Evolutionary conservation across 257 asterid species (phyloP).

Genomic region (Coffea eugenioides): DNA sequence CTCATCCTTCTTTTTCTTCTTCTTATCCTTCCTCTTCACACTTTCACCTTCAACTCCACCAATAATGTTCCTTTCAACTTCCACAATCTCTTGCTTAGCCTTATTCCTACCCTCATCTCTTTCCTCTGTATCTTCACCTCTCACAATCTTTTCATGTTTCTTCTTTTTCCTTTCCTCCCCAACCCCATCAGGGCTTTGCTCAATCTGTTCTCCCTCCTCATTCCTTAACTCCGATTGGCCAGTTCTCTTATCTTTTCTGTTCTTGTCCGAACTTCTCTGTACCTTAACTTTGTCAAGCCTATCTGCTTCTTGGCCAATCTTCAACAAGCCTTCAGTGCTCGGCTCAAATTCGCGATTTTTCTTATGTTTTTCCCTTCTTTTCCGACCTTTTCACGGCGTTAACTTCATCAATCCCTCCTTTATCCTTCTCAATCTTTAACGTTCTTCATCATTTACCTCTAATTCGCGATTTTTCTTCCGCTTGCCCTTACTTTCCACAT

Average conservation of each 20-base stretch:
- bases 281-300: neutral
- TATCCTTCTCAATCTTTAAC: neutral
- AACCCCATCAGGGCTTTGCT: no score
- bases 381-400: neutral
- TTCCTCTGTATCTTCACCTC: no score
- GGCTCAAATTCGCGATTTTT: conserved; percentile 4
- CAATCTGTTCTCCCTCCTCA: conserved; percentile 3
- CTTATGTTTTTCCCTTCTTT: neutral
- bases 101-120: no score
- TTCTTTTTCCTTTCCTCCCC: no score
- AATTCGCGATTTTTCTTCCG: neutral
- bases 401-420: neutral
- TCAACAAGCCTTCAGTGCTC: neutral
- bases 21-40: no score
- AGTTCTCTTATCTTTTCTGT: neutral
- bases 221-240: neutral
- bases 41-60: no score
- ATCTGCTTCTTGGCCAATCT: neutral
- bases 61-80: no score
- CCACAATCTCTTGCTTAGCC: no score
- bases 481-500: neutral
- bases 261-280: neutral
- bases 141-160: no score
- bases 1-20: no score
- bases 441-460: neutral